Base-by-base conservation (phyloP, 805 yeast species). In the Henningerozyma blattae region DNA sequence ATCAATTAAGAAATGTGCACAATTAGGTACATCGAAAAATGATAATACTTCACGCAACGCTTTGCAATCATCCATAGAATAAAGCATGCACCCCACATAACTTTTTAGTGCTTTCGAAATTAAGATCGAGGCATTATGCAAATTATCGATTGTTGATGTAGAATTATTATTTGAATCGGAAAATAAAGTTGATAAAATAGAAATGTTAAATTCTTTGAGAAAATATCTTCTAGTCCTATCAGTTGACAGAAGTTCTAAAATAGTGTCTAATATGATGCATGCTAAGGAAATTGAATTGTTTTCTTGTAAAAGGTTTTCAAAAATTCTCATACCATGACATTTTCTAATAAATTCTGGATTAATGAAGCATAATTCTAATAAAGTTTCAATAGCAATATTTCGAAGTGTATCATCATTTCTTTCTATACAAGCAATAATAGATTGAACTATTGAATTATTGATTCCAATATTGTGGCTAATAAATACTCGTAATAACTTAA, bases 51-150 rank as follows among this genome's bases (percentile, higher is more conserved):
- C 72, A 28, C 59, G 61, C 16, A 87, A 49, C 8, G 77, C 67
- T 35, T 61, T 59, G 40, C 72, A 77, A 38, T 73, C 58, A 42
- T 76, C 62, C 36, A 69, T 64, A 1, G 80, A 67, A 44, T 77
- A 70, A 13, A 78, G 70, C 39, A 77, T 66, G 9, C 86, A 47
- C 0, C 98, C 99, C 10, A 80, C 65, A 74, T 89, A 78, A 22
- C 75, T 67, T 40, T 83, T 80, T 32, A 89, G 56, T 17, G 83
- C 58, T 4, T 69, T 52, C 0, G 80, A 59, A 2, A 89, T 52
- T 7, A 84, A 62, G 28, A 70, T 65, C 0, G 86, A 72, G 12
- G 74, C 61, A 38, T 67, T 69, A 37, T 77, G 79, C 19, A 85
- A 58, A 42, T 67, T 72, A 26, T 72, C 77, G 19, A 63, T 56